These are phyloP conservation scores for Dispira simplex DNA, from an alignment of 192 early-diverging fungal genomes.

Conservation along the genomic window DNA sequence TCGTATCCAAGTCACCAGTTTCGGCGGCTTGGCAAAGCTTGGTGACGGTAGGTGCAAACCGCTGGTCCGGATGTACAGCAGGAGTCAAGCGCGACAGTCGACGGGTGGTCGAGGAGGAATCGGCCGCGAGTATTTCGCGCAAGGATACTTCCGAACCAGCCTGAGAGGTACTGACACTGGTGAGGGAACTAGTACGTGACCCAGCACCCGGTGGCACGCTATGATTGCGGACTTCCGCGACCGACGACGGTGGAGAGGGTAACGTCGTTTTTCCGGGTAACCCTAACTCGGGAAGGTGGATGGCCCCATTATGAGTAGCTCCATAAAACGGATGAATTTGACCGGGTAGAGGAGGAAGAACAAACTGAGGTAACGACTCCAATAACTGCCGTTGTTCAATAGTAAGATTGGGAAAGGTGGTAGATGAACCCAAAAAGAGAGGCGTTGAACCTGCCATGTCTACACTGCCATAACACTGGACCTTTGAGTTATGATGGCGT, in stretches of 20 bases:
- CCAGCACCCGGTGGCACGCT: no score
- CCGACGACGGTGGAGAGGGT: neutral
- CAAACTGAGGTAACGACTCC: slow-evolving; percentile 29
- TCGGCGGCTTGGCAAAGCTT: slow-evolving; percentile 12
- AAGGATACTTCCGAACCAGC: neutral
- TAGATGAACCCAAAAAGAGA: neutral
- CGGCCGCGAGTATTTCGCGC: neutral
- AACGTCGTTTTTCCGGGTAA: neutral
- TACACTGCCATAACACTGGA: slow-evolving; percentile 6
- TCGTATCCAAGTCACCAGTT: slow-evolving; percentile 6
- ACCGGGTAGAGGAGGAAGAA: slow-evolving; percentile 38
- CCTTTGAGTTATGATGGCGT: no score
- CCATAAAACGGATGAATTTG: slow-evolving; percentile 41
- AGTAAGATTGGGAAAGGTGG: slow-evolving; percentile 6
- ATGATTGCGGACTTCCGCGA: neutral
- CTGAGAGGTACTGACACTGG: neutral
- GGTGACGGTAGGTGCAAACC: slow-evolving; percentile 7
- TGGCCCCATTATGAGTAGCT: slow-evolving; percentile 26
- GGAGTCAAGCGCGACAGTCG: neutral
- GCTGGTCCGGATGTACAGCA: neutral
- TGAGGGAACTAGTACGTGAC: neutral
- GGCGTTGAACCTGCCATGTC: slow-evolving; percentile 2
- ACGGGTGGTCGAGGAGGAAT: neutral
- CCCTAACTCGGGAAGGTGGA: slow-evolving; percentile 15
- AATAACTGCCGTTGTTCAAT: neutral